phyloP scores from a whole-genome alignment of 495 filamentous ascomycete species.

The Niebla homalea region DNA sequence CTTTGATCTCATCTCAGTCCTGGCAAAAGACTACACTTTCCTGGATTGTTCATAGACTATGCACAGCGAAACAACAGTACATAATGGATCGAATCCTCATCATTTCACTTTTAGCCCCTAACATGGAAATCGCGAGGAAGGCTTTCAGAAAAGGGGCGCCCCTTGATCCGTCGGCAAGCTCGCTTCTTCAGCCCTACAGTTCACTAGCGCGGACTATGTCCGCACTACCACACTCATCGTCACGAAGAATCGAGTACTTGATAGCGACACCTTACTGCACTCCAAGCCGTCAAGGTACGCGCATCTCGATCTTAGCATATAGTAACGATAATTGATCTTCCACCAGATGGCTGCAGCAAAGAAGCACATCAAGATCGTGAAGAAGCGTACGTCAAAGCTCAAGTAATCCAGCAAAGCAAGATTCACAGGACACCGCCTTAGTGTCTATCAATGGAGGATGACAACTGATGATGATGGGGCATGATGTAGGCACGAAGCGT shows the following conservation, averaged over 20 bases:
- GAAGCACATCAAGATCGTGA: conserved; percentile 97
- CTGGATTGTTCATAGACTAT: neutral
- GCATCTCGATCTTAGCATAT: neutral
- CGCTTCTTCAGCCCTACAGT: conserved; percentile 5
- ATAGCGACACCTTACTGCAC: neutral
- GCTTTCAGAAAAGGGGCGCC: neutral
- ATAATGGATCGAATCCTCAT: neutral
- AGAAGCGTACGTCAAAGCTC: conserved; percentile 55
- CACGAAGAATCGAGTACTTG: neutral
- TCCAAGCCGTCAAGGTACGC: conserved; percentile 6
- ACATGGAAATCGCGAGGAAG: neutral
- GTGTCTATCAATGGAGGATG: neutral
- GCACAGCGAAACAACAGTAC: neutral
- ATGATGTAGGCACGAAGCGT: conserved; percentile 57
- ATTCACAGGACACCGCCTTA: neutral
- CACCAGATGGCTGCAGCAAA: conserved; percentile 90
- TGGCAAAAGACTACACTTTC: no score
- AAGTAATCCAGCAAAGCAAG: neutral
- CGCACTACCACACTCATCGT: neutral
- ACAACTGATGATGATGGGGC: conserved; percentile 5
- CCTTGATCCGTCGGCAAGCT: neutral
- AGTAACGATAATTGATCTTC: conserved; percentile 4
- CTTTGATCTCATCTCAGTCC: no score
- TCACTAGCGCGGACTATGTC: conserved; percentile 2
- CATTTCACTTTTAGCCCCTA: neutral